Conservation (phyloP, 1,139 yeast genomes). For the Suhomyces kunorum region DNA sequence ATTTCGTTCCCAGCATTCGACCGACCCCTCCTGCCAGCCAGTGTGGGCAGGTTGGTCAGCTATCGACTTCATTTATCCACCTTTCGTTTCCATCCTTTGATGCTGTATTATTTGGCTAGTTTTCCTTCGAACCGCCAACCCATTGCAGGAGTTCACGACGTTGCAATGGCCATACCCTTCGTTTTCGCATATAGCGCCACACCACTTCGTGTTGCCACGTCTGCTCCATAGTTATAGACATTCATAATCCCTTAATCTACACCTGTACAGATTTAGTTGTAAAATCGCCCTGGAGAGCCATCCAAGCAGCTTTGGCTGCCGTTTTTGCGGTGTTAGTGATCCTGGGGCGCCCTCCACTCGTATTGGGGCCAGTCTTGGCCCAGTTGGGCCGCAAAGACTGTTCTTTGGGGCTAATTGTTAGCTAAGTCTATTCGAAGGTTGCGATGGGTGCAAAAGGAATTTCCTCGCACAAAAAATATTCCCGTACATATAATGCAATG, state of each 20-base stretch:
- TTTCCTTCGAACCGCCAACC: no score
- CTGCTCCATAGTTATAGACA: background rate
- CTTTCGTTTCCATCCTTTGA: background rate
- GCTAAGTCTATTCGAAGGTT: no score
- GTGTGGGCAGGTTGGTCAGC: background rate
- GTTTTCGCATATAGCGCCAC: background rate
- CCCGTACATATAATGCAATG: background rate
- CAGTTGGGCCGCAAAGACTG: background rate
- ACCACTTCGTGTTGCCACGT: no score
- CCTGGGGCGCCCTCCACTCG: no score
- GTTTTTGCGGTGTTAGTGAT: no score
- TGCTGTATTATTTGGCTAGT: slow-evolving; percentile 7
- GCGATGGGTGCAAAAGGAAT: background rate
- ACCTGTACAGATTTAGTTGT: no score
- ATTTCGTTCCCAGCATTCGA: slow-evolving; percentile 3
- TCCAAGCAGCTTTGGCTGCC: no score
- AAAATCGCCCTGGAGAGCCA: no score
- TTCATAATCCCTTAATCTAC: background rate
- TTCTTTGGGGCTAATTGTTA: background rate
- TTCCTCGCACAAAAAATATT: background rate
- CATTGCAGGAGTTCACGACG: no score
- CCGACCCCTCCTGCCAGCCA: background rate
- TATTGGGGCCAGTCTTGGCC: no score
- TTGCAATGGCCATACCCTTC: no score
- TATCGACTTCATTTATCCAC: slow-evolving; percentile 4